These are phyloP conservation scores for Sparassis latifolia DNA, from an alignment of 1,284 basidiomycete species.

Conservation along the genomic window DNA sequence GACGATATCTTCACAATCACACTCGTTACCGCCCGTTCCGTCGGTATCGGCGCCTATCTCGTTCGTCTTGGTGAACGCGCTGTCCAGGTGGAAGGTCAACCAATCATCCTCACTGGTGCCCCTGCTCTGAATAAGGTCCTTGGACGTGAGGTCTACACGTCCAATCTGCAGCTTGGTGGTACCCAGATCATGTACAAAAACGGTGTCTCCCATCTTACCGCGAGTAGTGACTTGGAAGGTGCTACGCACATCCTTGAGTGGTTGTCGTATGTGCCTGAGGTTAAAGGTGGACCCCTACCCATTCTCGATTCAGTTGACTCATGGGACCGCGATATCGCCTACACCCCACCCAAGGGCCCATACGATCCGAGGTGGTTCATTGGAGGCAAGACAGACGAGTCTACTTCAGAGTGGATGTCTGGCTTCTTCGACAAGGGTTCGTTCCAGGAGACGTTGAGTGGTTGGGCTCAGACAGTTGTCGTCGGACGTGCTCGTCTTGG, in stretches of 20 bases:
- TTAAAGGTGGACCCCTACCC: constrained; percentile 74
- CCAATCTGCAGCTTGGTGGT: constrained; percentile 97
- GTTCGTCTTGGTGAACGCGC: constrained; percentile 97
- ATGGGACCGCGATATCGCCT: constrained; percentile 93
- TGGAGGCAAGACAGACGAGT: constrained; percentile 86
- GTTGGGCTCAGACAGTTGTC: constrained; percentile 98
- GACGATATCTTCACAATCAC: constrained; percentile 99
- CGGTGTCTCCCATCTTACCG: constrained; percentile 95
- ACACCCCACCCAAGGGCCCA: constrained; percentile 86
- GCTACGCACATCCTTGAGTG: constrained; percentile 91
- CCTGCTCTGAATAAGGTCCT: constrained; percentile 98
- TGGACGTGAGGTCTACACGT: constrained; percentile 98
- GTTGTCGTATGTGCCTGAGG: constrained; percentile 90
- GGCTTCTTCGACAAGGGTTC: constrained; percentile 98
- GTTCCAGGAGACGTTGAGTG: constrained; percentile 93
- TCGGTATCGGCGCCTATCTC: constrained; percentile 99
- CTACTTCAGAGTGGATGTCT: constrained; percentile 66
- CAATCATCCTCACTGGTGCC: constrained; percentile 98
- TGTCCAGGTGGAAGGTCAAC: constrained; percentile 98
- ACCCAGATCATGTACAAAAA: constrained; percentile 99
- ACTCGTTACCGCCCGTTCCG: constrained; percentile 95
- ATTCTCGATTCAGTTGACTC: constrained; percentile 65
- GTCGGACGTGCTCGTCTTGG: constrained; percentile 94
- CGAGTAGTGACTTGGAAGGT: constrained; percentile 91
- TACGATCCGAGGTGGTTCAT: constrained; percentile 99